Base-by-base conservation (phyloP, 148 eudicot genomes). In the Silene conica region DNA sequence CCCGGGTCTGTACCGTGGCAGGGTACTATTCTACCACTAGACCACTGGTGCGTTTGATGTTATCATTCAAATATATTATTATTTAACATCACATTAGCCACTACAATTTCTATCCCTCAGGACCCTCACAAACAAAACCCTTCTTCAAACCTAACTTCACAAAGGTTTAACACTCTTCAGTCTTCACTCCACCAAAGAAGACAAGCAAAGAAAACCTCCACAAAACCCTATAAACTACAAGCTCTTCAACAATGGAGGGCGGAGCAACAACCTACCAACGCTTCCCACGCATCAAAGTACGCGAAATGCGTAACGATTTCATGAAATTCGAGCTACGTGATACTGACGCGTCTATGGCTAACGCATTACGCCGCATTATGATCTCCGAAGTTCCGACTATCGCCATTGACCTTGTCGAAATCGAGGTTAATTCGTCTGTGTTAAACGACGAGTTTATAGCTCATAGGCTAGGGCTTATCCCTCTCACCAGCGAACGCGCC, bases 291-390 rank as follows among this genome's bases (percentile, higher is more conserved):
- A 81, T 94, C 26, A 94, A 88, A 79, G 88, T 94, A 85, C 88
- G 98, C 0, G 94, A 88, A 59, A 77, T 87, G 41, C 82, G 86
- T 23, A 85, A 85, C 77, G 97, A 94, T 41, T 91, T 76, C 85
- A 57, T 83, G 63, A 94, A 91, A 72, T 91, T 94, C 85, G 98
- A 91, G 88, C 92, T 94, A 16, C 88, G 86, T 0, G 84, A 89
- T 61, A 94, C 97, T 45, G 98, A 91, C 65, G 84, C 90, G 0
- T 82, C 86, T 63, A 72, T 94, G 25, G 98, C 98, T 11, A 94
- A 94, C 85, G 97, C 98, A 1, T 92, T 94, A 74, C 91, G 98
- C 4, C 93, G 98, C 13, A 86, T 94, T 4, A 94, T 94, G 96
- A 91, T 94, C n/a, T 83, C 98, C 64, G 97, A 94, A 26, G 97